Base-by-base conservation (phyloP, 164 flowering plant genomes). In the Platanus orientalis region DNA sequence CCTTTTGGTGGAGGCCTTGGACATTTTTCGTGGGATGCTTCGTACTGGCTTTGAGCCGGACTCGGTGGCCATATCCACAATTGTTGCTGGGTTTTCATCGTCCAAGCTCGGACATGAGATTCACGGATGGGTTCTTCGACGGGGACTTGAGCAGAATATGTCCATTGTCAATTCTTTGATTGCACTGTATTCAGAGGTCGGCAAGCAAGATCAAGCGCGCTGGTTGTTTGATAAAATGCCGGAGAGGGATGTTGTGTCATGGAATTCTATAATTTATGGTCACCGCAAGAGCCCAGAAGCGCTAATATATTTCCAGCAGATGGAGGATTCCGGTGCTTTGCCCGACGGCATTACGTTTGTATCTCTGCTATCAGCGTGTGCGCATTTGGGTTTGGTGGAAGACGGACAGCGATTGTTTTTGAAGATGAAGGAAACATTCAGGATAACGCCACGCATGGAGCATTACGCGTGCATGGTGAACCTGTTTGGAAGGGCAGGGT, bases 401-500 rank as follows among this genome's bases (percentile, higher is more conserved):
- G 91, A 82, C 0, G 97, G 96, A 25, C 73, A 72, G 71, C 20
- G 29, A 24, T 59, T 89, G 44, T 90, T 78, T 67, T 62, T 60
- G 2, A 39, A 72, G 59, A 87, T 94, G 97, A 68, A 48, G 30
- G 76, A 69, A 14, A 62, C 52, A 44, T 89, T 79, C 53, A 53
- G 64, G 13, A 83, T 89, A 23, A 61, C 30, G 10, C 85, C 97
- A 14, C 58, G 52, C 11, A 83, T 84, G 86, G 95, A 94, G 68
- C 98, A 91, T 72, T 83, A 81, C 61, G 85, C 86, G 7, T 87
- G 98, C 50, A 73, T 87, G 90, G 96, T 88, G 69, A 86, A 89
- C 66, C 83, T 94, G 10, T 80, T 82, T 28, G 96, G 88, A 57
- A 80, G 85, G 68, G 86, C 88, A 13, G 92, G 96, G 0, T 54